phyloP scores from a whole-genome alignment of 768 basidiomycete genomes.

The Phanerochaete sordida region DNA sequence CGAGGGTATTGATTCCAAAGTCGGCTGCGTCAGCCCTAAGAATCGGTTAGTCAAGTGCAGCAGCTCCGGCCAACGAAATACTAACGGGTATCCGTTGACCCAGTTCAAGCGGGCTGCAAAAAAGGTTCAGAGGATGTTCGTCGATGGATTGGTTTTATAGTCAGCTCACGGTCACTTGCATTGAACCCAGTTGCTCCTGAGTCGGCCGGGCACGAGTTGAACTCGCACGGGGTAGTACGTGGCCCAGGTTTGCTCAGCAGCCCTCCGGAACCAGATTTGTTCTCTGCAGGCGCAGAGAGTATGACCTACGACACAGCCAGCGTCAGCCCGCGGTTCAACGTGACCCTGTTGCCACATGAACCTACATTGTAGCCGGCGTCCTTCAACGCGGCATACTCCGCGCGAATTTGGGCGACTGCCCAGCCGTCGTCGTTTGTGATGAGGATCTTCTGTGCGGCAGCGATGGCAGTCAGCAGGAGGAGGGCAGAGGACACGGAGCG shows the following conservation, averaged over 20 bases:
- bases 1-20: slow-evolving; percentile 10
- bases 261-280: slow-evolving; percentile 45
- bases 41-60: not conserved
- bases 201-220: slow-evolving; percentile 37
- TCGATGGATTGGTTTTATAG: not conserved
- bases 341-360: not conserved
- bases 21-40: slow-evolving; percentile 5
- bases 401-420: slow-evolving; percentile 45
- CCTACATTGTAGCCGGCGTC: slow-evolving; percentile 37
- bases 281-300: slow-evolving; percentile 44
- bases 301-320: slow-evolving; percentile 30
- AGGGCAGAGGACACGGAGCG: not conserved
- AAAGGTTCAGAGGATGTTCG: not conserved
- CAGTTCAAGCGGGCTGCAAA: slow-evolving; percentile 37
- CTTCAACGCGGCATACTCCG: slow-evolving; percentile 35
- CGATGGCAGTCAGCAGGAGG: not conserved
- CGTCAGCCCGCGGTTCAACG: not conserved
- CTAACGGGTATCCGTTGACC: slow-evolving; percentile 39
- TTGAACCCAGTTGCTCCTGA: slow-evolving; percentile 42
- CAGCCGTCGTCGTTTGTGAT: slow-evolving; percentile 38
- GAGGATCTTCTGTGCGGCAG: slow-evolving; percentile 22
- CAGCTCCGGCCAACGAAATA: not conserved
- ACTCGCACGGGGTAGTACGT: slow-evolving; percentile 36
- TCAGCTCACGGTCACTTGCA: slow-evolving; percentile 33
- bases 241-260: slow-evolving; percentile 31